A percentile compares a stretch with the other conserved stretches of the same genome.
phyloP scores from a whole-genome alignment of 441 rosid species.

The Metrosideros polymorpha region DNA sequence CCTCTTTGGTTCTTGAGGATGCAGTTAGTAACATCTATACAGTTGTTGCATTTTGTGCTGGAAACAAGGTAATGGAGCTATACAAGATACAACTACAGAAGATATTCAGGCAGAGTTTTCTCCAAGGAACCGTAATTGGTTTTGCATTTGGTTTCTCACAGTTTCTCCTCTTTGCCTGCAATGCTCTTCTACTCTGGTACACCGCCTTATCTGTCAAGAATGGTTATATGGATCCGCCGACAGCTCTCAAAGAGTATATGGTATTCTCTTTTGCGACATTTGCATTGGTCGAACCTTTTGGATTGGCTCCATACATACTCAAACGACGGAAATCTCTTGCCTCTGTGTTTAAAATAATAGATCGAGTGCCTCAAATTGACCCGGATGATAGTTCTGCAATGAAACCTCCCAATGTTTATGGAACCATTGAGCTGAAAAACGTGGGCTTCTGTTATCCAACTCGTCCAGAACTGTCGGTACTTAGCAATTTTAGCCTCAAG shows the following conservation, averaged over 20 bases:
- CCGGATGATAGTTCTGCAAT: slow-evolving; percentile 91
- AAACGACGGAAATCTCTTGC: slow-evolving; percentile 87
- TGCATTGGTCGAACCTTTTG: slow-evolving; percentile 98
- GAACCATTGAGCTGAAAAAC: slow-evolving; percentile 91
- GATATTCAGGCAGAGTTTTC: slow-evolving; percentile 73
- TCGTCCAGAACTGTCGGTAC: slow-evolving; percentile 83
- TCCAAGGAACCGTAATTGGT: slow-evolving; percentile 92
- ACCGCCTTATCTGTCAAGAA: slow-evolving; percentile 62
- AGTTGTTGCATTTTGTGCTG: slow-evolving; percentile 99
- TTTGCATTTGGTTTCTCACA: slow-evolving; percentile 97
- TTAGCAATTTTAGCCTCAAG: slow-evolving; percentile 96
- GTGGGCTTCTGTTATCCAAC: slow-evolving; percentile 94
- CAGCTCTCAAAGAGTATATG: slow-evolving; percentile 89
- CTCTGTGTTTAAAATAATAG: slow-evolving; percentile 95
- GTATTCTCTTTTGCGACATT: slow-evolving; percentile 98
- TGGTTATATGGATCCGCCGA: slow-evolving; percentile 36
- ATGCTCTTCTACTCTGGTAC: slow-evolving; percentile 96
- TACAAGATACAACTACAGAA: slow-evolving; percentile 72
- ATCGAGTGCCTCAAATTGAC: slow-evolving; percentile 86
- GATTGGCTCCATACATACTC: slow-evolving; percentile 97
- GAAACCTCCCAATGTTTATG: slow-evolving; percentile 93
- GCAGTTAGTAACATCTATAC: slow-evolving; percentile 98
- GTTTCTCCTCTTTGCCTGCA: slow-evolving; percentile 97
- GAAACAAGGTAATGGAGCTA: slow-evolving; percentile 99
- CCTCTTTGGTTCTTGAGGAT: slow-evolving; percentile 97